phyloP scores from a whole-genome alignment of 805 yeast genomes.

The Maudiozyma serrabonitensis region DNA sequence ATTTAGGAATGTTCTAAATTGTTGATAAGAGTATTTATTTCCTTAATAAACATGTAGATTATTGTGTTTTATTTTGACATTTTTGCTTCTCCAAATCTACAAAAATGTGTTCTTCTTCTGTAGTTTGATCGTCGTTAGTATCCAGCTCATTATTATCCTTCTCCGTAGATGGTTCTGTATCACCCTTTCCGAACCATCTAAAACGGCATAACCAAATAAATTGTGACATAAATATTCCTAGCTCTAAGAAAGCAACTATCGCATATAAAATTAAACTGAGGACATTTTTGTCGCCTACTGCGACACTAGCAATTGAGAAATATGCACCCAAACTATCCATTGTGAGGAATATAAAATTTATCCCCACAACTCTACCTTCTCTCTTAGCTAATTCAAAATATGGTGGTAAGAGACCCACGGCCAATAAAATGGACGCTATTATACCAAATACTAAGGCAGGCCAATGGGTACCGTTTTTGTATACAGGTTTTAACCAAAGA shows the following conservation, averaged over 20 bases:
- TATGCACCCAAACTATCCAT: constrained; percentile 79
- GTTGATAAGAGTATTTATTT: too few species aligned
- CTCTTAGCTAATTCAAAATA: constrained; percentile 76
- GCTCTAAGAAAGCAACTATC: constrained; percentile 62
- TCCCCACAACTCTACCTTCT: constrained; percentile 78
- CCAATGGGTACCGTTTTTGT: constrained; percentile 49
- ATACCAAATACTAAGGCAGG: constrained; percentile 76
- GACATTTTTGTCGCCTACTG: constrained; percentile 57
- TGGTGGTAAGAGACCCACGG: constrained; percentile 77
- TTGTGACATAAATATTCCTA: constrained; percentile 69
- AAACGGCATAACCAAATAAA: constrained; percentile 54
- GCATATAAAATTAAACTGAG: constrained; percentile 72
- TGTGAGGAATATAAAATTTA: constrained; percentile 67
- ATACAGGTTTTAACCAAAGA: constrained; percentile 53
- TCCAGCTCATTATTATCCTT: not conserved
- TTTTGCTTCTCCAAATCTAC: not conserved
- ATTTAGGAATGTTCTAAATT: too few species aligned
- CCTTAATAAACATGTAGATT: too few species aligned
- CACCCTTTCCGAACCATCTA: constrained; percentile 16
- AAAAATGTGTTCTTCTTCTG: not conserved
- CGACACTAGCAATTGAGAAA: constrained; percentile 56
- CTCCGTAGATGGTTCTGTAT: not conserved
- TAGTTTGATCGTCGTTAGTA: not conserved
- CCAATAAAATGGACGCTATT: constrained; percentile 65
- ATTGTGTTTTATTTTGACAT: too few species aligned